Percentiles rank a stretch among this genome's conserved stretches.
phyloP scores from a whole-genome alignment of 2,329 filamentous ascomycete species.

The Ploettnerulaceae sp. region DNA sequence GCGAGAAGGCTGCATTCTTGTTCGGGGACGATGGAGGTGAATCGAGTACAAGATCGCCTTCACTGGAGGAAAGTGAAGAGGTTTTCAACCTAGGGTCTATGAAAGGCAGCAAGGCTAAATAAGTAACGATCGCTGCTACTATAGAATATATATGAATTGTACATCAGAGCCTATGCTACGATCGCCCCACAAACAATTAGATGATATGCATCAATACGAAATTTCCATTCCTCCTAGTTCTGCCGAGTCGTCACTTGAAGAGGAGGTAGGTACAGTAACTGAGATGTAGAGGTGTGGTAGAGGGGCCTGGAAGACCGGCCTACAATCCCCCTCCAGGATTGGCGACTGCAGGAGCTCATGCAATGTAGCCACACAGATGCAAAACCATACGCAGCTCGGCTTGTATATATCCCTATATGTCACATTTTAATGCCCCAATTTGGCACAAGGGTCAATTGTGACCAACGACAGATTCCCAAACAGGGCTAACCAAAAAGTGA shows the following conservation, averaged over 20 bases:
- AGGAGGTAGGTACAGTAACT: too few species aligned
- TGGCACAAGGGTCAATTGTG: neutral
- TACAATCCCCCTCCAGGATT: slow-evolving; percentile 1
- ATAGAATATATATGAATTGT: neutral
- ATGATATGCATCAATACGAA: neutral
- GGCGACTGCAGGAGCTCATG: slow-evolving; percentile 10
- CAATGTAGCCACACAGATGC: neutral
- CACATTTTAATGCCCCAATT: slow-evolving; percentile 5
- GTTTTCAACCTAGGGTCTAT: slow-evolving; percentile 30
- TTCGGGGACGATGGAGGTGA: slow-evolving; percentile 33
- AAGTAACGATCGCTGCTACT: neutral
- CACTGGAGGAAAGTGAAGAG: slow-evolving; percentile 26
- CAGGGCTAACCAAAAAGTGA: too few species aligned
- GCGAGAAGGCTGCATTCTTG: slow-evolving; percentile 34
- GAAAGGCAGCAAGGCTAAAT: slow-evolving; percentile 21
- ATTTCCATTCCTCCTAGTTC: neutral
- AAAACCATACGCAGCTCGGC: neutral
- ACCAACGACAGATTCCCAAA: neutral
- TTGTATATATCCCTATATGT: slow-evolving; percentile 5
- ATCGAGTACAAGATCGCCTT: slow-evolving; percentile 14
- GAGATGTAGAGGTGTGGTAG: neutral
- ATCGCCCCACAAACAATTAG: neutral
- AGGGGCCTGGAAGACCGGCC: neutral
- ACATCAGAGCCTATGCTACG: neutral
- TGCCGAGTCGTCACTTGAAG: neutral